Evolutionary conservation across 371 early-diverging fungal genomes (phyloP).

Genomic region (Dentiscutata heterogama): DNA sequence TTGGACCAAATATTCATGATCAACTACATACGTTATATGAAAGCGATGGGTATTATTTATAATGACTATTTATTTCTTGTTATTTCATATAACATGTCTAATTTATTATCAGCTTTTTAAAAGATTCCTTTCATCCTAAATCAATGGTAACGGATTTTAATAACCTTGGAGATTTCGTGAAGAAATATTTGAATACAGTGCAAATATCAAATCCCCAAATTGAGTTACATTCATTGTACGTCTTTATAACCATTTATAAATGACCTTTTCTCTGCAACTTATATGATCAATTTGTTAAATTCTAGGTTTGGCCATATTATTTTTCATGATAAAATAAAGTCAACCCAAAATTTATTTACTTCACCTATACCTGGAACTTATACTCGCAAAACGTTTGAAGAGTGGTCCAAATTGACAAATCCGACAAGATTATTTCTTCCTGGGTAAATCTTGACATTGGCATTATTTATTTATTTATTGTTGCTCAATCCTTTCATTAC

Average conservation of each 20-base stretch:
- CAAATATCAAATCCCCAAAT: not conserved
- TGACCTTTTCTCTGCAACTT: no score
- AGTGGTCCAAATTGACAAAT: slow-evolving; percentile 1
- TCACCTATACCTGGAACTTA: slow-evolving; percentile 23
- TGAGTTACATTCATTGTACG: slow-evolving; percentile 33
- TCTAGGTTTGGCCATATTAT: slow-evolving; percentile 35
- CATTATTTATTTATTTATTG: not conserved
- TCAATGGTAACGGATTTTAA: not conserved
- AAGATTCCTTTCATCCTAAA: not conserved
- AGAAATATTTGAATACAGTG: not conserved
- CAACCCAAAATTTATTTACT: slow-evolving; percentile 24
- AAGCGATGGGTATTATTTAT: not conserved
- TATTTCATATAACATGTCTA: not conserved
- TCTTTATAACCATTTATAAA: not conserved
- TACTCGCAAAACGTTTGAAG: not conserved
- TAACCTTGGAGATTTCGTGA: slow-evolving; percentile 17
- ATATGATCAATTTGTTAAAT: not conserved
- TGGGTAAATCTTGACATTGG: slow-evolving; percentile 1
- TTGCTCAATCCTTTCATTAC: not conserved
- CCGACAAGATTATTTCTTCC: slow-evolving; percentile 31
- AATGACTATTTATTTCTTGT: not conserved
- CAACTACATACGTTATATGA: not conserved
- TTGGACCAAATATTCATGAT: not conserved
- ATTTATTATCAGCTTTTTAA: slow-evolving; percentile 6
- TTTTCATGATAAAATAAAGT: slow-evolving; percentile 28